phyloP scores from a whole-genome alignment of 2,329 filamentous ascomycete species.

The Colletotrichum shisoi region DNA sequence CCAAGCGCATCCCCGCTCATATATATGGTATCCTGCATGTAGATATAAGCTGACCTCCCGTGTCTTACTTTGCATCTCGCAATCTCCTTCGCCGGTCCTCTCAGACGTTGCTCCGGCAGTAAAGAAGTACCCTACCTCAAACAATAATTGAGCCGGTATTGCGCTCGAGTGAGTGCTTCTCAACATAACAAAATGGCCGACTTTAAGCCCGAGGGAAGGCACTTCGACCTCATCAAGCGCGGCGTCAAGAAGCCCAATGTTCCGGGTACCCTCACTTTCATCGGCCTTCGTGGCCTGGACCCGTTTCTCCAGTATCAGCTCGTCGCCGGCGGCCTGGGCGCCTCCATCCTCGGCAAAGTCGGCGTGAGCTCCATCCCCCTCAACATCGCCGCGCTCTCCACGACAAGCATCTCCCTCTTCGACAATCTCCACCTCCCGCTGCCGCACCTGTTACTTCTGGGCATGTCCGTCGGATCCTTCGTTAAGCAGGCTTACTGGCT shows the following conservation, averaged over 20 bases:
- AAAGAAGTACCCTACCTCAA: too few relatives aligned
- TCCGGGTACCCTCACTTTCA: conserved; percentile 50
- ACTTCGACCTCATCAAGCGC: conserved; percentile 49
- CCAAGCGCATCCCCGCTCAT: conserved; percentile 5
- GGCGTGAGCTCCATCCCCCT: conserved; percentile 56
- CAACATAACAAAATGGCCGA: conserved; percentile 19
- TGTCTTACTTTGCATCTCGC: background rate
- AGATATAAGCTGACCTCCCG: background rate
- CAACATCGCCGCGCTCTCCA: conserved; percentile 50
- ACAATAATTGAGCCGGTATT: background rate
- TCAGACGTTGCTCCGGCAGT: background rate
- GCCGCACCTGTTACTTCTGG: conserved; percentile 59
- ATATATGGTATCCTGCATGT: conserved; percentile 6
- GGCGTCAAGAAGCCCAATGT: conserved; percentile 49
- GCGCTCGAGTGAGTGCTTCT: conserved; percentile 1
- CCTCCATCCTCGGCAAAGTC: conserved; percentile 56
- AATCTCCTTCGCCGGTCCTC: background rate
- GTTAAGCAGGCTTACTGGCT: conserved; percentile 67
- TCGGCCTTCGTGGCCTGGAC: conserved; percentile 51
- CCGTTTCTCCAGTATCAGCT: conserved; percentile 48
- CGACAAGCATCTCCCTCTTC: conserved; percentile 45
- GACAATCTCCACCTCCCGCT: conserved; percentile 58
- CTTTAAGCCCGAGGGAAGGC: conserved; percentile 17
- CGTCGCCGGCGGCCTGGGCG: conserved; percentile 50
- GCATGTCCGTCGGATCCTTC: conserved; percentile 60